Evolutionary conservation across 2,329 filamentous ascomycete species (phyloP).

Genomic region (Fusarium nematophilum): DNA sequence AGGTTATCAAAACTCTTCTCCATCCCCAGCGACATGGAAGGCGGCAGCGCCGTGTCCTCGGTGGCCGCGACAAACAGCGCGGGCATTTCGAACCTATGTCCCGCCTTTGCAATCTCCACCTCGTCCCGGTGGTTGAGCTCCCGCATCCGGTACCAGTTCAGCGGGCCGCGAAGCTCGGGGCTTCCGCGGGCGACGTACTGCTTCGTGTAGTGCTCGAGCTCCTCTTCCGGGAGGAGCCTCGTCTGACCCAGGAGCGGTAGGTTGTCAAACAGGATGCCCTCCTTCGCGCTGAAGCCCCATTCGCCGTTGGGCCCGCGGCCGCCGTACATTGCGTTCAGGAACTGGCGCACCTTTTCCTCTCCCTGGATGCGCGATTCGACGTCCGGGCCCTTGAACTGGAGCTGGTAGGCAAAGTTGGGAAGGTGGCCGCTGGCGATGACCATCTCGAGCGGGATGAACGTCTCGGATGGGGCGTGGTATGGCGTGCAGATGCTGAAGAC

Average conservation of each 20-base stretch:
- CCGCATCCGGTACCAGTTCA: constrained; percentile 88
- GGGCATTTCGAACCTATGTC: constrained; percentile 66
- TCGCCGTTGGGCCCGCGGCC: constrained; percentile 68
- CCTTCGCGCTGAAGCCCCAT: constrained; percentile 65
- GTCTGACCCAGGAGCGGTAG: constrained; percentile 67
- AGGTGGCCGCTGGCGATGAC: constrained; percentile 64
- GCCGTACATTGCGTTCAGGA: constrained; percentile 79
- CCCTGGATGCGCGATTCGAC: constrained; percentile 69
- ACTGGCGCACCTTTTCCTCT: constrained; percentile 72
- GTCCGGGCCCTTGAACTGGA: constrained; percentile 78
- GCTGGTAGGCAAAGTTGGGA: constrained; percentile 84
- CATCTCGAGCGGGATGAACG: constrained; percentile 68
- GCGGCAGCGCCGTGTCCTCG: constrained; percentile 77
- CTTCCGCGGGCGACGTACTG: constrained; percentile 71
- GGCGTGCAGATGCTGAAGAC: constrained; percentile 87
- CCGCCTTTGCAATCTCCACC: constrained; percentile 67
- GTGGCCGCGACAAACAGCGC: constrained; percentile 80
- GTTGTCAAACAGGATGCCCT: constrained; percentile 73
- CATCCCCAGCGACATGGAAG: constrained; percentile 79
- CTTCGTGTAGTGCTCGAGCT: constrained; percentile 80
- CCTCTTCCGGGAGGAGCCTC: constrained; percentile 72
- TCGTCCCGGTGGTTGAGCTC: constrained; percentile 84
- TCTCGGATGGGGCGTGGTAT: constrained; percentile 65
- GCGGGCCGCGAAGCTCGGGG: constrained; percentile 77
- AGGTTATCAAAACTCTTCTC: constrained; percentile 72